Base-by-base conservation (phyloP, 352 stramenopile genomes). In the Thalassiosira ordinaria region DNA sequence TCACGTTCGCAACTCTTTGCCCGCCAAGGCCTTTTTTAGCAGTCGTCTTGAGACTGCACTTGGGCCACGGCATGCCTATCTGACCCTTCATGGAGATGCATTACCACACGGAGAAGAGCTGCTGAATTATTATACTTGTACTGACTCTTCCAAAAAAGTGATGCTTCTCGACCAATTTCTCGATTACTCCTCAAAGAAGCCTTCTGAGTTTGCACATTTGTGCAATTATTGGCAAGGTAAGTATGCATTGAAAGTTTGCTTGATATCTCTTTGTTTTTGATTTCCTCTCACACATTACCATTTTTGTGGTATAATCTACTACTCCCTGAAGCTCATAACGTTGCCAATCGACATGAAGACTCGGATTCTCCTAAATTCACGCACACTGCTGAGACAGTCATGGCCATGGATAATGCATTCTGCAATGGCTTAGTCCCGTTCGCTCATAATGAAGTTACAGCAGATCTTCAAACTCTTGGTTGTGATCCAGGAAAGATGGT, bases 1-100 rank as follows among this genome's bases (percentile, higher is more conserved):
- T 35, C 26, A 57, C 5, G 46, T 37, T 18, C 46, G 47, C 22
- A 20, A 47, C 1, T 29, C 31, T 51, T 9, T 72, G 20, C 74
- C 66, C 1, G 46, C 62, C 13, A 24, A 31, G 14, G 46, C 26
- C 20, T 74, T 69, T 57, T 69, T 69, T 35, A 51, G 41, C 31
- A 35, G 47, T 22, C 55, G 84, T 33, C 64, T 92, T 13, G 84
- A 92, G 75, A 76, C 69, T 51, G 73, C 64, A 2, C 67, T 92
- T 53, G 87, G 78, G 39, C 87, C 87, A 13, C 27, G 82, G 59
- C 84, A 92, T 80, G 87, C 87, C 1, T 92, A 91, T 76, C 65
- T 92, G 26, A 61, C 80, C 11, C 73, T 87, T 46, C 56, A 78
- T 49, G 56, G 71, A 29, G 68, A 77, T 53, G 22, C 41, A 6